A percentile compares a stretch with the other conserved stretches of the same genome.
Conservation (phyloP, 1,139 yeast species). For the Torulaspora globosa region DNA sequence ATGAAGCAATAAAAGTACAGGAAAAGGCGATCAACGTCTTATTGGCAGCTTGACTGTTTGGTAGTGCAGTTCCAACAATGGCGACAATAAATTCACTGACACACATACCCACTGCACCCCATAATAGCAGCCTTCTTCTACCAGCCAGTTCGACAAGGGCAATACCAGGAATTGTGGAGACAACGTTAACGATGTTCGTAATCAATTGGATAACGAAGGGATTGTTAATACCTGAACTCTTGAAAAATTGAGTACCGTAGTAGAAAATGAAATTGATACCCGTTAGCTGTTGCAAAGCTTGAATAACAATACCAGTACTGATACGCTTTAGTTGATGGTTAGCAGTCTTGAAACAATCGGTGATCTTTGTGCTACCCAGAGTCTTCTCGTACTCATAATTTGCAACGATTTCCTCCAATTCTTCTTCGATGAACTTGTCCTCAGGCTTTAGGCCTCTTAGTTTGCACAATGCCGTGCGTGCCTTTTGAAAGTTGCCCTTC, state of each 20-base stretch:
- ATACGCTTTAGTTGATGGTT: slow-evolving; percentile 79
- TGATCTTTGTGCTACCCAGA: slow-evolving; percentile 55
- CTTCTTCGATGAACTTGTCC: slow-evolving; percentile 53
- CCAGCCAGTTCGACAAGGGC: slow-evolving; percentile 90
- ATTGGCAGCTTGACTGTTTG: slow-evolving; percentile 49
- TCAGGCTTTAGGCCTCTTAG: slow-evolving; percentile 54
- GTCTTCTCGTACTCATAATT: slow-evolving; percentile 53
- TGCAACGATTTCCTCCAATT: slow-evolving; percentile 57
- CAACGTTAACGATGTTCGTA: slow-evolving; percentile 86
- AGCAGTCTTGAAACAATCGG: slow-evolving; percentile 63
- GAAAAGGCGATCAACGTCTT: slow-evolving; percentile 73
- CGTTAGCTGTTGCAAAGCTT: slow-evolving; percentile 91
- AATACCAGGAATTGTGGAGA: slow-evolving; percentile 67
- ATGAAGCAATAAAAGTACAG: slow-evolving; percentile 71
- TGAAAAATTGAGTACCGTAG: slow-evolving; percentile 84
- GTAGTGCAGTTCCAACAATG: slow-evolving; percentile 42
- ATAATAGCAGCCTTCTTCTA: slow-evolving; percentile 69
- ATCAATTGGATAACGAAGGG: slow-evolving; percentile 91
- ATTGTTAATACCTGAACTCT: slow-evolving; percentile 78
- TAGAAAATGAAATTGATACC: slow-evolving; percentile 95
- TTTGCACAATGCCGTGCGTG: slow-evolving; percentile 57
- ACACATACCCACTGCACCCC: slow-evolving; percentile 78
- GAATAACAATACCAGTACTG: slow-evolving; percentile 83
- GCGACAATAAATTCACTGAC: slow-evolving; percentile 58
- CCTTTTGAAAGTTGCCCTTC: slow-evolving; percentile 59